These are phyloP conservation scores for Leucogyrophana mollusca DNA, from an alignment of 768 basidiomycete genomes.

Conservation along the genomic window DNA sequence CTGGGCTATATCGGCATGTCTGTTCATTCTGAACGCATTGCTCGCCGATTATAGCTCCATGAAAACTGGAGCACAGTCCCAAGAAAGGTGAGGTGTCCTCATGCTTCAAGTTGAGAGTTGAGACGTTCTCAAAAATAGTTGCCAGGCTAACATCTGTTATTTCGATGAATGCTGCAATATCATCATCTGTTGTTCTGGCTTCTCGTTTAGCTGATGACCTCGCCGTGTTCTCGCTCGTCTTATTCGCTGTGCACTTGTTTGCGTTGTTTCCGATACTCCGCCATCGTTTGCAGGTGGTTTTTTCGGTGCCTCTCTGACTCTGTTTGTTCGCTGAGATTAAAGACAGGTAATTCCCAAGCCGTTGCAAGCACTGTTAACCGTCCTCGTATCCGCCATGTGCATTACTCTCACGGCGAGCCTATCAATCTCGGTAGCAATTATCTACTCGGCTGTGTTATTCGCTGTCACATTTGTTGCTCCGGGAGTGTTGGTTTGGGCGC, in stretches of 20 bases:
- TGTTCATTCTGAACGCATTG: conserved; percentile 80
- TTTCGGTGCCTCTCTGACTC: conserved; percentile 10
- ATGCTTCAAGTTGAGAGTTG: conserved; percentile 18
- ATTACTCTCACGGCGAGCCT: conserved; percentile 51
- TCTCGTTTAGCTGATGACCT: conserved; percentile 83
- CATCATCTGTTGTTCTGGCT: conserved; percentile 89
- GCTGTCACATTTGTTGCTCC: conserved; percentile 74
- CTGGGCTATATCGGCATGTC: conserved; percentile 87
- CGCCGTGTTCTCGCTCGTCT: conserved; percentile 85
- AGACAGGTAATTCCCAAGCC: conserved; percentile 45
- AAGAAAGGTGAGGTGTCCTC: conserved; percentile 53
- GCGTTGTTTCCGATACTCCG: conserved; percentile 82
- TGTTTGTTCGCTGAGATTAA: conserved; percentile 12
- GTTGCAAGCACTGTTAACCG: conserved; percentile 54
- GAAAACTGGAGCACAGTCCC: conserved; percentile 40
- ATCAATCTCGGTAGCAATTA: conserved; percentile 51
- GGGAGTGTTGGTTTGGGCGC: conserved; percentile 77
- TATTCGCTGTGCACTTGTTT: conserved; percentile 81
- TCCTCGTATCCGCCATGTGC: conserved; percentile 47
- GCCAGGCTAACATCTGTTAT: conserved; percentile 76
- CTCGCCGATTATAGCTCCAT: conserved; percentile 78
- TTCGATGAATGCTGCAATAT: conserved; percentile 90
- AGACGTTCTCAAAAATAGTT: conserved; percentile 22
- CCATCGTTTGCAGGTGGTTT: conserved; percentile 63
- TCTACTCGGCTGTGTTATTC: conserved; percentile 49